Percentiles rank a stretch among this genome's conserved stretches.
phyloP scores from a whole-genome alignment of 75 land plant species.

The Sequoiadendron giganteum region DNA sequence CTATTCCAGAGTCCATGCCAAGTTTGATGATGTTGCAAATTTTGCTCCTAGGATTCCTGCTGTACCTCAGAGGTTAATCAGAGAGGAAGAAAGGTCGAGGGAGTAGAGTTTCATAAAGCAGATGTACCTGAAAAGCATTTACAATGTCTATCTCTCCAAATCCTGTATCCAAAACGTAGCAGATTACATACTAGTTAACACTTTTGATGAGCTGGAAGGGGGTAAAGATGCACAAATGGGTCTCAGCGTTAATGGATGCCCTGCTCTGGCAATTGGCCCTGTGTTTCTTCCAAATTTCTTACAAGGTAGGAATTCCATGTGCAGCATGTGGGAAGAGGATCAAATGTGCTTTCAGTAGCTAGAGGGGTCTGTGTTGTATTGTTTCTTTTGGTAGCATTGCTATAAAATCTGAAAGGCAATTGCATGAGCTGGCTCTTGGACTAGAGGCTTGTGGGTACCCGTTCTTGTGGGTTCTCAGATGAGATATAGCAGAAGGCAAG shows the following conservation, averaged over 20 bases:
- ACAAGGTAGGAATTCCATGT: background rate
- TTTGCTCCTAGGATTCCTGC: too few relatives aligned
- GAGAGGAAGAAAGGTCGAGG: too few relatives aligned
- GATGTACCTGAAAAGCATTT: background rate
- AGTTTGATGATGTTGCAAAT: too few relatives aligned
- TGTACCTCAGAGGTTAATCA: too few relatives aligned
- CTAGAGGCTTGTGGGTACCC: constrained; percentile 2
- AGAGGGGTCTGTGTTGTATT: constrained; percentile 14
- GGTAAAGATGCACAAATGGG: background rate
- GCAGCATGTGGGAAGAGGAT: constrained; percentile 22
- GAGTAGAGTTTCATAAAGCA: too few relatives aligned
- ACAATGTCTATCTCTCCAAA: background rate
- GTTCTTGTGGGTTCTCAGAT: constrained; percentile 19
- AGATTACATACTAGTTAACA: background rate
- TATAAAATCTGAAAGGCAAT: constrained; percentile 3
- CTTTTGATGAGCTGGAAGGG: constrained; percentile 12
- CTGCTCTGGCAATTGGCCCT: background rate
- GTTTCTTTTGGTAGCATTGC: constrained; percentile 20
- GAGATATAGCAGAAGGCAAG: constrained; percentile 8
- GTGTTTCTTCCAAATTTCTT: background rate
- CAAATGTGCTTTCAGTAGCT: constrained; percentile 15
- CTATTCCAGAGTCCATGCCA: too few relatives aligned
- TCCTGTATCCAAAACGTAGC: background rate
- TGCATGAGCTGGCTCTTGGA: constrained; percentile 11
- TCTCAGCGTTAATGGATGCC: background rate